These are phyloP conservation scores for Vittaforma corneae DNA, from an alignment of 371 early-diverging fungal species.

Conservation along the genomic window DNA sequence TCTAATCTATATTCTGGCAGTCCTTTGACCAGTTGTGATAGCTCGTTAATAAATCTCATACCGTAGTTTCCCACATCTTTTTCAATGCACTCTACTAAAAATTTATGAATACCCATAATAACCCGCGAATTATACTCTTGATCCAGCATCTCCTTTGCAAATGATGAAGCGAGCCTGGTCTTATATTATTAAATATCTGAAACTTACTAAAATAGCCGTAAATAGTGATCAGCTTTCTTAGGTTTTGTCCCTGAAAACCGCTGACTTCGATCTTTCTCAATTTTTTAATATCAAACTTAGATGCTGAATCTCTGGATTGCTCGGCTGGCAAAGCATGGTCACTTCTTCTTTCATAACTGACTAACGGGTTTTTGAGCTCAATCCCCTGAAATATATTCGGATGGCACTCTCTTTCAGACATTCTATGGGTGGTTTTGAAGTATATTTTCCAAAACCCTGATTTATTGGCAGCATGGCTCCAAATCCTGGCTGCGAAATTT, in stretches of 20 bases:
- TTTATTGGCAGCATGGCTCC: not conserved
- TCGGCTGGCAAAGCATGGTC: not conserved
- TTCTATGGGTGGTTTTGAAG: not conserved
- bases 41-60: not conserved
- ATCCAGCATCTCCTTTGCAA: constrained; percentile 1
- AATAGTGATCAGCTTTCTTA: constrained; percentile 2
- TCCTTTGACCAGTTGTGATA: not conserved
- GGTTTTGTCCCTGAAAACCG: not conserved
- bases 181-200: not conserved
- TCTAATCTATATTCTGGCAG: not conserved
- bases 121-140: not conserved
- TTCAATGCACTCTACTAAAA: not conserved
- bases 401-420: not conserved
- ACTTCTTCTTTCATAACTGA: not conserved
- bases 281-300: not conserved
- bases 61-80: not conserved
- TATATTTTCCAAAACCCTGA: not conserved
- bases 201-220: not conserved
- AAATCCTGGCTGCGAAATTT: not conserved
- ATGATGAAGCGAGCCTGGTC: not conserved
- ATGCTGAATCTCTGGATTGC: not conserved
- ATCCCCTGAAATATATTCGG: not conserved
- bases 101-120: not conserved
- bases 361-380: not conserved
- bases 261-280: not conserved